Conservation (phyloP, 805 yeast genomes). For the Metschnikowia chrysomelidarum region DNA sequence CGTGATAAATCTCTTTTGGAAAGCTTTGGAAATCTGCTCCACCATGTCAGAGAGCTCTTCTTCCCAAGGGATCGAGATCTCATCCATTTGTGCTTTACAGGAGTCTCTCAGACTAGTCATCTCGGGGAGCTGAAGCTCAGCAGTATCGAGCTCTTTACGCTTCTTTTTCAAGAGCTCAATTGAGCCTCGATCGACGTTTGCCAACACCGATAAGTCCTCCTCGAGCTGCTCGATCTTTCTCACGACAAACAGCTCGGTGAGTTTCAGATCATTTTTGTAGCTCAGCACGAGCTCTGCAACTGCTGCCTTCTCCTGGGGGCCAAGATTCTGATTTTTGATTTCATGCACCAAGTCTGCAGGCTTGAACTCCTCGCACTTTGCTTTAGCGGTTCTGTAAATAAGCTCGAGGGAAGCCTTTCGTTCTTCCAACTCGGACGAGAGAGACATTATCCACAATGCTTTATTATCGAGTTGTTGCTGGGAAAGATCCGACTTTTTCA, state of each 20-base stretch:
- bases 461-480: conserved; percentile 16
- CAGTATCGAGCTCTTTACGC: conserved; percentile 30
- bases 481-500: conserved; percentile 13
- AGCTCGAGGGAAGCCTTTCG: conserved; percentile 26
- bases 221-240: conserved; percentile 44
- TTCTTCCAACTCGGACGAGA: conserved; percentile 27
- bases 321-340: conserved; percentile 35
- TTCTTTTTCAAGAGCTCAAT: conserved; percentile 40
- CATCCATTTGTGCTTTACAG: conserved; percentile 35
- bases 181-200: conserved; percentile 38
- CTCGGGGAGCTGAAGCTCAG: conserved; percentile 40
- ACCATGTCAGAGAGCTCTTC: conserved; percentile 56
- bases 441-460: conserved; percentile 16
- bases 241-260: conserved; percentile 38
- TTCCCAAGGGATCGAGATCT: conserved; percentile 54
- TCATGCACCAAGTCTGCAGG: conserved; percentile 39
- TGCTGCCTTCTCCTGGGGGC: conserved; percentile 37
- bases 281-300: conserved; percentile 39
- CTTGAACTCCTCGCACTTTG: conserved; percentile 37
- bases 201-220: conserved; percentile 42
- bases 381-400: conserved; percentile 34
- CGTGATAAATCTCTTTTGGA: conserved; percentile 60
- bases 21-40: conserved; percentile 55
- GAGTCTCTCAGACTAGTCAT: conserved; percentile 23
- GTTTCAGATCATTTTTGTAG: conserved; percentile 33